phyloP scores from a whole-genome alignment of 768 basidiomycete genomes.

The Hygrophorus russula region DNA sequence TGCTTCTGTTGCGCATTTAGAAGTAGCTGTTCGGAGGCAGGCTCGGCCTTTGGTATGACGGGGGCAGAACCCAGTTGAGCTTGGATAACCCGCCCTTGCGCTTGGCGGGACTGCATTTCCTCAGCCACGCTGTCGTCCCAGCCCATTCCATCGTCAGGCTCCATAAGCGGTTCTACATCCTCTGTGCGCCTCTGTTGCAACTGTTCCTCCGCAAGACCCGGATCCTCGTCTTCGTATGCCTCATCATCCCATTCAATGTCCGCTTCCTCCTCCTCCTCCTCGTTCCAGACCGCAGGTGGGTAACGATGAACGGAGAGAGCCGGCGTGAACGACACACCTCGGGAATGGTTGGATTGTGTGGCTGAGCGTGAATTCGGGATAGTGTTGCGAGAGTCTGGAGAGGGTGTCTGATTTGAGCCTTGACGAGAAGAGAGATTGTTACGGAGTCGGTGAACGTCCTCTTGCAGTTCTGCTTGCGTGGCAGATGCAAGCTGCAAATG shows the following conservation, averaged over 20 bases:
- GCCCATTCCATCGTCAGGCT: constrained; percentile 75
- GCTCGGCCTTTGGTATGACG: constrained; percentile 24
- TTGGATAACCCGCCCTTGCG: constrained; percentile 10
- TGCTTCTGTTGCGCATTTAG: constrained; percentile 21
- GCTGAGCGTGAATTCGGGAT: constrained; percentile 24
- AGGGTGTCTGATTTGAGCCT: constrained; percentile 37
- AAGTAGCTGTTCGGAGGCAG: constrained; percentile 20
- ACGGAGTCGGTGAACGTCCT: constrained; percentile 40
- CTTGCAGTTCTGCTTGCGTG: constrained; percentile 59
- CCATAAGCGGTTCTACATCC: constrained; percentile 29
- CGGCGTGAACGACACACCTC: constrained; percentile 62
- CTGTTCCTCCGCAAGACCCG: constrained; percentile 47
- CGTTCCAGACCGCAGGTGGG: constrained; percentile 74
- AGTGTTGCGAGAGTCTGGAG: constrained; percentile 28
- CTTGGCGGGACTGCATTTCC: constrained; percentile 28
- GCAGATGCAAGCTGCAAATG: constrained; percentile 54
- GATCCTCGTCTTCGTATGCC: constrained; percentile 60
- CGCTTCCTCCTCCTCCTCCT: constrained; percentile 59
- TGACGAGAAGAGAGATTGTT: constrained; percentile 37
- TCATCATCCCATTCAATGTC: constrained; percentile 59
- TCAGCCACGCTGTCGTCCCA: constrained; percentile 73
- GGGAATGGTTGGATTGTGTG: constrained; percentile 21
- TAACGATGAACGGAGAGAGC: constrained; percentile 62
- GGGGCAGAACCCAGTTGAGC: constrained; percentile 18
- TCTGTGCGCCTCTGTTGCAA: constrained; percentile 19